Base-by-base conservation (phyloP, 805 yeast species). In the Ascoidea tarda region DNA sequence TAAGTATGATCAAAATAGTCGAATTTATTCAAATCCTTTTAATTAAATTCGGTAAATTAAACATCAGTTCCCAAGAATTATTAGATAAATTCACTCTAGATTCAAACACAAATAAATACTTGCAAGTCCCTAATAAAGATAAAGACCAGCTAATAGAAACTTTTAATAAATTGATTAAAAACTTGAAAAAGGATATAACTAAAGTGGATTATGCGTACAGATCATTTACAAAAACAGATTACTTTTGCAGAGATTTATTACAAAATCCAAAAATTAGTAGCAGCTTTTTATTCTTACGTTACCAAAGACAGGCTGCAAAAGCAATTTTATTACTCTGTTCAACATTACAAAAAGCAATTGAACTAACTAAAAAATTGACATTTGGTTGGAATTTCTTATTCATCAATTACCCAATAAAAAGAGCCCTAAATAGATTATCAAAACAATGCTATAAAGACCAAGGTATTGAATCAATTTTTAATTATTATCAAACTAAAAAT, bases 381-480 rank as follows among this genome's bases (percentile, higher is more conserved):
- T 33, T 52, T 56, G n/a, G 44, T n/a, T 72, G 72, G 74, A 62
- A 62, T 50, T n/a, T 73, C 2, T 55, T 59, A 8, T 46, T 59
- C 1, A 74, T 76, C 1, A 63, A 63, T 21, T 72, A 75, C 54
- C 74, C 78, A 1, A 53, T 69, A 5, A 48, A 57, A 4, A 62
- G 76, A 52, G 72, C 77, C 0, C 51, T 76, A 10, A 65, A 66
- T 47, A 64, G 75, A 46, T 55, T 73, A n/a, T 70, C 76, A 0
- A 61, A 58, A 38, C 74, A 68, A 49, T 72, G 75, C 55, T 60
- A 70, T 5, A 64, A 68, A 44, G 80, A 76, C 59, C 72, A 72
- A 57, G 79, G 79, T 16, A 71, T 74, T 2, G 70, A 70, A 32
- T 65, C 69, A n/a, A 69, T 72, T 6, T 64, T 69, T 16, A 66